phyloP scores from a whole-genome alignment of 176 grass and related monocot genomes.

The Oryza coarctata region DNA sequence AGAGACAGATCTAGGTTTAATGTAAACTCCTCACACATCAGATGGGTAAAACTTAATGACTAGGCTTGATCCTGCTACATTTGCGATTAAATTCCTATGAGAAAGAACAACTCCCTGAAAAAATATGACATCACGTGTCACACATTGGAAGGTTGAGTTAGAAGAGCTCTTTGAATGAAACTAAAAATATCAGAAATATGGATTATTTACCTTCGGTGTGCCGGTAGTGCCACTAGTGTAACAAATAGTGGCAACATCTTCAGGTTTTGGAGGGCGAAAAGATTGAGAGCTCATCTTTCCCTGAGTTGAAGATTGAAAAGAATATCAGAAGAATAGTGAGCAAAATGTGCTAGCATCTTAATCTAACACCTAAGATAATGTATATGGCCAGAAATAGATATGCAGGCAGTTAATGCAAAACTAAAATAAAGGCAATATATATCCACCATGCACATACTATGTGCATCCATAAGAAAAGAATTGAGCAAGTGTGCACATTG shows the following conservation, averaged over 20 bases:
- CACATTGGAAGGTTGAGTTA: slow-evolving; percentile 23
- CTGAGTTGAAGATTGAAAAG: slow-evolving; percentile 42
- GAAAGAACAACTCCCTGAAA: slow-evolving; percentile 83
- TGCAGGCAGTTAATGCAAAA: not conserved
- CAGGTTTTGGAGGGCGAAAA: slow-evolving; percentile 82
- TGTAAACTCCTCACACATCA: slow-evolving; percentile 66
- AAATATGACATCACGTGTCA: slow-evolving; percentile 28
- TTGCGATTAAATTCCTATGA: slow-evolving; percentile 87
- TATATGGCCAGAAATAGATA: not conserved
- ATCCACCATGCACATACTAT: not conserved
- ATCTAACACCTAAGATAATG: not conserved
- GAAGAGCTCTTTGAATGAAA: not conserved
- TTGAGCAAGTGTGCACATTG: not conserved
- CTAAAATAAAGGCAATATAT: not conserved
- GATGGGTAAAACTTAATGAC: slow-evolving; percentile 63
- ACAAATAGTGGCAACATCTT: slow-evolving; percentile 92
- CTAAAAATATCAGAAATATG: slow-evolving; percentile 17
- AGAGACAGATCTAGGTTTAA: not conserved
- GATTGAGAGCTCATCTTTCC: slow-evolving; percentile 56
- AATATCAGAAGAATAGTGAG: slow-evolving; percentile 20
- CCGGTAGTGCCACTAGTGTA: slow-evolving; percentile 98
- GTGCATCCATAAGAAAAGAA: not conserved
- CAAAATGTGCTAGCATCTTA: not conserved
- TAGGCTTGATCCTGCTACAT: slow-evolving; percentile 72
- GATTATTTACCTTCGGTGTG: slow-evolving; percentile 80